Conservation (phyloP, 1,284 basidiomycete species). For the Stereum hirsutum region DNA sequence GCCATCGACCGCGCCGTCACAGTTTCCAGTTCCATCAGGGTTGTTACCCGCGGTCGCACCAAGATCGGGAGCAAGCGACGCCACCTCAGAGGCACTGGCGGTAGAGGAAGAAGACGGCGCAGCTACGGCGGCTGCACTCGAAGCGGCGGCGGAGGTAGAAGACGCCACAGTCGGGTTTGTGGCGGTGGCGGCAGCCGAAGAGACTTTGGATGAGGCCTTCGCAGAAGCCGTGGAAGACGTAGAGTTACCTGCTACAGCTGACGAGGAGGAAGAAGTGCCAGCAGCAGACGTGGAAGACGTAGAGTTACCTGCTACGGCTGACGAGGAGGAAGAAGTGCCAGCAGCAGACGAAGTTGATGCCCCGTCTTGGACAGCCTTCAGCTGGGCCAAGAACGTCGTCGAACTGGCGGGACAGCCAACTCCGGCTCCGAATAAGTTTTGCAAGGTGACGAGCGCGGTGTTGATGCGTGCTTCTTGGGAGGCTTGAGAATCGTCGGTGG, state of each 20-base stretch:
- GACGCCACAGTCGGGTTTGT: not conserved
- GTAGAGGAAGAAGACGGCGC: not conserved
- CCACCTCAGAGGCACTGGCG: conserved; percentile 4
- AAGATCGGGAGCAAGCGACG: conserved; percentile 7
- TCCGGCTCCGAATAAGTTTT: conserved; percentile 22
- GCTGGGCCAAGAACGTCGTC: conserved; percentile 20
- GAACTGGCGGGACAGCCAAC: conserved; percentile 20
- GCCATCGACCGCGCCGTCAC: conserved; percentile 30
- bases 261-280: not conserved
- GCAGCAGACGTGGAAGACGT: not conserved
- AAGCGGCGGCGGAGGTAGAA: not conserved
- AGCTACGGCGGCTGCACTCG: not conserved
- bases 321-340: not conserved
- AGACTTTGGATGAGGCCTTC: not conserved
- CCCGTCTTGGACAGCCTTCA: conserved; percentile 14
- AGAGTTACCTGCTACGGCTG: not conserved
- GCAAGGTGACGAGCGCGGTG: conserved; percentile 19
- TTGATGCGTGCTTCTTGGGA: conserved; percentile 43
- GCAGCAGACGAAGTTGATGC: not conserved
- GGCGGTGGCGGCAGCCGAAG: too few relatives aligned
- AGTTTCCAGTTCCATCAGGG: conserved; percentile 13
- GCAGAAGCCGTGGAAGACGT: not conserved
- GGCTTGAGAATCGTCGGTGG: conserved; percentile 35
- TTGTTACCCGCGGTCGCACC: conserved; percentile 18
- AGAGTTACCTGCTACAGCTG: not conserved